These are phyloP conservation scores for Metschnikowia rubicola DNA, from an alignment of 805 yeast species.

Conservation along the genomic window DNA sequence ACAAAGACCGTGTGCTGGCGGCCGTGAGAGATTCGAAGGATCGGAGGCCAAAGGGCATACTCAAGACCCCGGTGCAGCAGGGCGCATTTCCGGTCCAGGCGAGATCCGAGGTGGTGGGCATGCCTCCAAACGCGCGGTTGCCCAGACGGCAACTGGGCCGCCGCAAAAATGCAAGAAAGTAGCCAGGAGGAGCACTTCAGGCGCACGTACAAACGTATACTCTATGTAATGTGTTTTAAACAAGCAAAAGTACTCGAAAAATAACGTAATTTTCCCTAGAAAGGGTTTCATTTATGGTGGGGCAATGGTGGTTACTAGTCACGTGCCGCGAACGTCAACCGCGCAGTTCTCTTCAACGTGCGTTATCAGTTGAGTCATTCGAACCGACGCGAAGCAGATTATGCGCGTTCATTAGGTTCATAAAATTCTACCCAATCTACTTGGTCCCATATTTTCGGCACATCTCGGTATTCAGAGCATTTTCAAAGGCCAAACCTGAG, in stretches of 20 bases:
- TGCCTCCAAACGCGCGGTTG: neutral
- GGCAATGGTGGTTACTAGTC: neutral
- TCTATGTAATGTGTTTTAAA: neutral
- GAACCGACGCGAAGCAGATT: neutral
- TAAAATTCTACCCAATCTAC: too few species aligned
- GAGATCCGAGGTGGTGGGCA: constrained; percentile 1
- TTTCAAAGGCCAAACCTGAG: too few species aligned
- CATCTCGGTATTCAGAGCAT: too few species aligned
- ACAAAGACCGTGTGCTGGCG: neutral
- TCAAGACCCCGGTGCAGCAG: constrained; percentile 1
- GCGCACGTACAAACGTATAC: neutral
- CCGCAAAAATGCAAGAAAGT: neutral
- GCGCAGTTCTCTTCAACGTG: neutral
- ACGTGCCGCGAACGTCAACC: neutral
- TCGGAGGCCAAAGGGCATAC: constrained; percentile 4
- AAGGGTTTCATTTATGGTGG: too few species aligned
- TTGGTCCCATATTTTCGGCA: too few species aligned
- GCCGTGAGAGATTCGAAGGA: neutral
- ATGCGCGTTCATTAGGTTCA: neutral
- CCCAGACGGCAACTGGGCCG: neutral
- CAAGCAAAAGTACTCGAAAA: neutral
- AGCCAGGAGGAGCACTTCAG: neutral
- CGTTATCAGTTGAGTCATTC: neutral
- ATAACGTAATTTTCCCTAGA: too few species aligned
- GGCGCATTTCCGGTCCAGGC: neutral